Conservation (phyloP, 345 rosid species). For the Pugionium cornutum region DNA sequence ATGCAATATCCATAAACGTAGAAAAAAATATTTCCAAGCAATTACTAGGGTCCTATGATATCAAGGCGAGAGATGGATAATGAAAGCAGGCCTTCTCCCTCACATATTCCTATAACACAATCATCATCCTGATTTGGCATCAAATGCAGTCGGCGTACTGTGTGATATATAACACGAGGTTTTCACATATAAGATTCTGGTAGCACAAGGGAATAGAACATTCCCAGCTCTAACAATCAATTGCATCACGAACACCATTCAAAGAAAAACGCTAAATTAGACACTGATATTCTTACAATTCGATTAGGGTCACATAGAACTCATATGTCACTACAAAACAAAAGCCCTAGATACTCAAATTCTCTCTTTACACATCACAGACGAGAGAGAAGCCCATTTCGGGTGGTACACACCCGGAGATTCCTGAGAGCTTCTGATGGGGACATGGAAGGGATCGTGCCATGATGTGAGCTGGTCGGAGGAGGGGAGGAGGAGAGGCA, state of each 20-base stretch:
- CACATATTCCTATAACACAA: slow-evolving; percentile 4
- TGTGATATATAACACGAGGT: slow-evolving; percentile 1
- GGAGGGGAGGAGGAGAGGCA: slow-evolving; percentile 65
- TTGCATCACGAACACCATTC: not conserved
- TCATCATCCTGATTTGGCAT: slow-evolving; percentile 3
- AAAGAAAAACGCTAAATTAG: not conserved
- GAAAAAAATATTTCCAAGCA: slow-evolving; percentile 5
- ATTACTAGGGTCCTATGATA: slow-evolving; percentile 11
- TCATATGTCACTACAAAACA: not conserved
- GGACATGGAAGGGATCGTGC: slow-evolving; percentile 51
- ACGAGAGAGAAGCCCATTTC: slow-evolving; percentile 17
- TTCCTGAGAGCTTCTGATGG: slow-evolving; percentile 89
- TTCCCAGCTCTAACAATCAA: slow-evolving; percentile 20
- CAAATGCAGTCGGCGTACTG: slow-evolving; percentile 9
- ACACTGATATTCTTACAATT: not conserved
- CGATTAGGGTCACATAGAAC: slow-evolving; percentile 1
- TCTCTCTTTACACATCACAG: slow-evolving; percentile 19
- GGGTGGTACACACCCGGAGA: slow-evolving; percentile 66
- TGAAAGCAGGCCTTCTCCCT: slow-evolving; percentile 9
- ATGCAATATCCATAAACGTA: slow-evolving; percentile 1
- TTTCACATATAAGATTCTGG: not conserved
- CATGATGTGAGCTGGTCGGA: slow-evolving; percentile 58
- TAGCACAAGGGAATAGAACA: slow-evolving; percentile 6
- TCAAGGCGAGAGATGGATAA: slow-evolving; percentile 3
- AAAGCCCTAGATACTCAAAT: slow-evolving; percentile 17